Evolutionary conservation across 495 filamentous ascomycete species (phyloP), one percentile per base, ranked within the genome.

Genomic region (Chlorociboria aeruginascens): DNA sequence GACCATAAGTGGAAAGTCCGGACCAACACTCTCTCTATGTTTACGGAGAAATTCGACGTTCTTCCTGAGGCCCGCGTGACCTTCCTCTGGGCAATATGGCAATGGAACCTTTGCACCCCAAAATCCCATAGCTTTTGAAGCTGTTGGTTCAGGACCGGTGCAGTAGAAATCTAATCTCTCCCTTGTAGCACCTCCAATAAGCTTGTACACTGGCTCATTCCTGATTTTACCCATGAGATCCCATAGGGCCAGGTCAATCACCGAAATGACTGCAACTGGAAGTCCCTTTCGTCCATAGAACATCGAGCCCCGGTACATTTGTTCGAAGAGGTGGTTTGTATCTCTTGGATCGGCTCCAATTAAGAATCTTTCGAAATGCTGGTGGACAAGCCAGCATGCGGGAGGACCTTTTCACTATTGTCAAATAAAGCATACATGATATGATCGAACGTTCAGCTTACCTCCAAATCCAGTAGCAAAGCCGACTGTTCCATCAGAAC

Each of bases 231-330:
- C 89, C 7, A 87, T 65, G 17, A 95, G 68, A 69, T 95, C 89
- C 89, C 89, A 95, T 29, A 95, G 68, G 2, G 89, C 89, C 41
- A 95, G 69, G 55, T 95, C 89, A 56, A 95, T 89, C 51, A 93
- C 89, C 0, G 86, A 92, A 61, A 95, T 95, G 57, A 89, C 84
- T 32, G 89, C 89, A 10, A 89, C 77, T 2, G 89, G 82, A 20
- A 95, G 74, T 14, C 89, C 89, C 64, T 95, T 95, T 49, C 89
- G 79, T 40, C 89, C 89, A 60, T 95, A 95, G 73, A 93, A 95
- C 82, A 93, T 90, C 33, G 86, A 89, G 9, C 76, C 86, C 31
- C 87, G 81, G 68, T 94, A 95, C 89, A 95, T 94, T 64, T 92
- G 86, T 64, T 95, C 89, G 63, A 92, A 95, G 4, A 95, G 69